Conservation (phyloP, 2,329 filamentous ascomycete species). For the Tympanopsis confertula region DNA sequence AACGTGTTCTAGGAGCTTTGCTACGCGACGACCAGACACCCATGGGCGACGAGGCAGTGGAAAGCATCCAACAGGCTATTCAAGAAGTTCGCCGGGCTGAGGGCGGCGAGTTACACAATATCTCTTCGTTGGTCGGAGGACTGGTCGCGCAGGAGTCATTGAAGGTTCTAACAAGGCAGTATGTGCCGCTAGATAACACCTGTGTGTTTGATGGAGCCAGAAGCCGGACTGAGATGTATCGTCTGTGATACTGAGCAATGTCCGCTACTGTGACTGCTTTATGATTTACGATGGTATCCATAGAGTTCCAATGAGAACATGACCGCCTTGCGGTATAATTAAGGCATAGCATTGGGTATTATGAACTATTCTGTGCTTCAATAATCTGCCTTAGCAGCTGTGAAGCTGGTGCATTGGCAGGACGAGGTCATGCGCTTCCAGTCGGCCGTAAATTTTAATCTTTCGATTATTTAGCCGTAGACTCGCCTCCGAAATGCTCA, state of each 20-base stretch:
- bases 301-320: too few species aligned
- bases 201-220: constrained; percentile 60
- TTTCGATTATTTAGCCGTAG: too few species aligned
- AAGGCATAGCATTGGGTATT: too few species aligned
- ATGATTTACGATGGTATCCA: too few species aligned
- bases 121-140: constrained; percentile 75
- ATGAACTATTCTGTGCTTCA: too few species aligned
- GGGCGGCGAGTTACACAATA: constrained; percentile 84
- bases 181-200: constrained; percentile 60
- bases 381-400: too few species aligned
- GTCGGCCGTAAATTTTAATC: too few species aligned
- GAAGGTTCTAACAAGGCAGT: constrained; percentile 71
- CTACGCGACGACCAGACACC: constrained; percentile 21
- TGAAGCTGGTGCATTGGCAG: too few species aligned
- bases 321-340: too few species aligned
- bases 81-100: constrained; percentile 65
- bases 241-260: neutral
- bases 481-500: too few species aligned
- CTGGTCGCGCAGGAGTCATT: constrained; percentile 96
- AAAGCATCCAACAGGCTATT: constrained; percentile 34
- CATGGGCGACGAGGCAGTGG: constrained; percentile 41
- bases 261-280: too few species aligned
- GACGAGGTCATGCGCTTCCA: too few species aligned
- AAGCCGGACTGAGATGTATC: constrained; percentile 25
- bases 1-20: constrained; percentile 48